Conservation (phyloP, 116 monocot genomes). For the Papilionanthe hybrid region DNA sequence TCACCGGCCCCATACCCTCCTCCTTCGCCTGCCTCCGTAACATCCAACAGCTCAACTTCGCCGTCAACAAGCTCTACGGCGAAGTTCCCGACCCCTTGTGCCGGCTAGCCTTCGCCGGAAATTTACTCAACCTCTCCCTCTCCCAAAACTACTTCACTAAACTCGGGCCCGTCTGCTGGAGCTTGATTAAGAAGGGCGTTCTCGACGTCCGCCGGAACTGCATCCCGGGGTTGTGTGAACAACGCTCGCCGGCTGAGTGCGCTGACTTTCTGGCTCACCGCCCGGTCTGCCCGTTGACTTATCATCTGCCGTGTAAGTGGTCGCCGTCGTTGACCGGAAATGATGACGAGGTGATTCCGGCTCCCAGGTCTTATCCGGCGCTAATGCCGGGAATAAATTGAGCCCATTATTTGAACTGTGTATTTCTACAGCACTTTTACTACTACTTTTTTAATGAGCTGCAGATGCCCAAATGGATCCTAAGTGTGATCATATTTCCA, state of each 20-base stretch:
- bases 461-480: too few species aligned
- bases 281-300: constrained; percentile 12
- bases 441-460: too few species aligned
- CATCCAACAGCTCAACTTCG: constrained; percentile 23
- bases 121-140: constrained; percentile 4
- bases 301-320: not conserved
- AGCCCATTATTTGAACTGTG: too few species aligned
- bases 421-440: too few species aligned
- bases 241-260: constrained; percentile 38
- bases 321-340: not conserved
- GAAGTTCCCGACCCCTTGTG: constrained; percentile 16
- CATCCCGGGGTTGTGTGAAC: constrained; percentile 14
- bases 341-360: too few species aligned
- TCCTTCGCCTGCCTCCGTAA: constrained; percentile 19
- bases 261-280: constrained; percentile 13
- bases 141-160: constrained; percentile 12
- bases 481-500: too few species aligned
- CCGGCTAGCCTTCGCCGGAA: not conserved
- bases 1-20: constrained; percentile 22
- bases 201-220: constrained; percentile 40
- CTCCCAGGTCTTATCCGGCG: too few species aligned
- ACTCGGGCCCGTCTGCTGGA: not conserved
- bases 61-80: constrained; percentile 22
- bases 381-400: too few species aligned
- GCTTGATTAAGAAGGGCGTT: constrained; percentile 12